Base-by-base conservation (phyloP, 2,329 filamentous ascomycete species). In the Mariannaea sp. region DNA sequence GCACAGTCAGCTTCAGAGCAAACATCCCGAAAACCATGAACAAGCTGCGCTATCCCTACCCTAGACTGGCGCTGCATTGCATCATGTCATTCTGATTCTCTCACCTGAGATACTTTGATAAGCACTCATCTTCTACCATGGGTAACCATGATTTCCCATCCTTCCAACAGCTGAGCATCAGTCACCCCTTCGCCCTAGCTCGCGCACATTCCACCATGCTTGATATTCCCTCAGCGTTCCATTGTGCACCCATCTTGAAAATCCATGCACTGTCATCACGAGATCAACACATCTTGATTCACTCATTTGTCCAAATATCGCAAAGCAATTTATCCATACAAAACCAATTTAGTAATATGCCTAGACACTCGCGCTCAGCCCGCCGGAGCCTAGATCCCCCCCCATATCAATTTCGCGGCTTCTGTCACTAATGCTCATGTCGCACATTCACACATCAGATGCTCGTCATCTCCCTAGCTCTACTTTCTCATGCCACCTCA, bases 391-490 rank as follows among this genome's bases (percentile, higher is more conserved):
- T 43, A 39, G 32, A 44, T 29, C 5, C 36, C 35, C 35, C 41
- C 41, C 40, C n/a, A n/a, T 46, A 41, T 46, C 41, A 29, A 24
- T 50, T 44, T 47, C 42, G 22, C 42, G 38, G 42, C 32, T 33
- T 47, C 38, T 26, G 29, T 36, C 29, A 29, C 36, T 38, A 43
- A 48, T 51, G 53, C 42, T 22, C 45, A 48, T 51, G 38, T 48
- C 43, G 53, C 53, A 55, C 50, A 53, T 49, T 40, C 51, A 54
- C 48, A 47, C 52, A 38, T 48, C 40, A 39, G 48, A 55, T 55
- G 53, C 51, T 42, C 43, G 53, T 55, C 53, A 55, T 55, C 29
- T 38, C 39, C 40, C 44, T 43, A 45, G 41, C 40, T 10, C 17
- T 39, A 29, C 38, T 42, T 47, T 40, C 19, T 16, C 38, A 47